Evolutionary conservation across 2,329 filamentous ascomycete species (phyloP), one percentile per base, ranked within the genome.

Genomic region (Byssoonygena ceratinophila): DNA sequence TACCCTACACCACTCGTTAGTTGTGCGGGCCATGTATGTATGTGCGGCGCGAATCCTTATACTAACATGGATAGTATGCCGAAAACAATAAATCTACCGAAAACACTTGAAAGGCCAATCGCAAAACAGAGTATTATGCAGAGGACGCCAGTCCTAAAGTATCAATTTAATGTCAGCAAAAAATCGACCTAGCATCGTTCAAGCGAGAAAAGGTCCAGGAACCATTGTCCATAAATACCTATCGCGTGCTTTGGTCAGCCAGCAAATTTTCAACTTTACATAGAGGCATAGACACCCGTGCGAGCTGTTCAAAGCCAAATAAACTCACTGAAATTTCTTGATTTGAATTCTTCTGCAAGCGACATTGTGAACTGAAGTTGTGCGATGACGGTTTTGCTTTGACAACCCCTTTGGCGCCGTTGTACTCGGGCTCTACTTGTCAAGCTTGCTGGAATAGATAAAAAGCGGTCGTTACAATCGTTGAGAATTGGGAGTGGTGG

Each of bases 191-290:
- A n/a, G 11, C 5, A 7, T 20, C 22, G n/a, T 3, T 2, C 8
- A 44, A 4, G 18, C 4, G 27, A 27, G 12, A 29, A 44, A 31
- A 31, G 4, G n/a, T 16, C 20, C 5, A 52, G 75, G 76, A 69
- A 83, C 80, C 80, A 83, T 80, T 83, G 80, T 61, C 79, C 80
- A 66, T 83, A 83, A 67, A 83, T 83, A 70, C 80, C 80, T 83
- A 53, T 44, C 16, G 2, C 32, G 57, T 57, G 58, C 54, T 27
- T 46, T n/a, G 43, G 41, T 53, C 34, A 58, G 55, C 46, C n/a
- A n/a, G n/a, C n/a, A n/a, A n/a, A 54, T 32, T 47, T 14, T 46
- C 49, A 45, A 41, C 36, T 12, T 23, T 31, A 16, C 16, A 9
- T n/a, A 37, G 5, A 40, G 25, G 25, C 12, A 18, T 12, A 12